Evolutionary conservation across 1,284 basidiomycete genomes (phyloP), one percentile per base, ranked within the genome.

Genomic region (Sparassis latifolia): DNA sequence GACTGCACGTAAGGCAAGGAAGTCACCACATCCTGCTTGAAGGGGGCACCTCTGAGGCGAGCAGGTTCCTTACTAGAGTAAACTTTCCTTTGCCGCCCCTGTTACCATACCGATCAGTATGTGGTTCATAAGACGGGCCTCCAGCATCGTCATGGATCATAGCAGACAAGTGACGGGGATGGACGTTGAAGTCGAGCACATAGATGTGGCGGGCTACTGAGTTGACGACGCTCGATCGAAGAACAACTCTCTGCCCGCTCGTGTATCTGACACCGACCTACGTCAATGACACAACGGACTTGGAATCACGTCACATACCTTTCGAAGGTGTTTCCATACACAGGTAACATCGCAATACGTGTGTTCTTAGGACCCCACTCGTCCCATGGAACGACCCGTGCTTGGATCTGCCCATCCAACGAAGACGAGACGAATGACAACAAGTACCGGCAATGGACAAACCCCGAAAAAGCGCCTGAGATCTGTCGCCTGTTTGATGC

Each of bases 281-380:
- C 5, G 5, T 20, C n/a, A 40, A 28, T 5, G 1, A 29, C 37
- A 9, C 39, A 49, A 9, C n/a, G 40, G 27, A 27, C 9, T 7
- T 27, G 27, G 27, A 42, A 5, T 9, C 27, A 42, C 40, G 6
- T 42, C 5, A 12, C 6, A 6, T 27, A 42, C 40, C 20, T 42
- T 38, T 7, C n/a, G n/a, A 6, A 42, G 10, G 5, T 28, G 40
- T 9, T 28, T 20, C 12, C 38, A 35, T 6, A 7, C 27, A 32
- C 10, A 28, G 10, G 35, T 5, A 40, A 5, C 43, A 29, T 47
- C 41, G 32, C 55, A 49, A 76, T 66, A 1, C 75, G 66, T 12
- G 73, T 68, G 10, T 69, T 57, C 2, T 44, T 40, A 1, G 61
- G 68, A 4, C 76, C 78, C 78, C 79, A 80, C 7, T 63, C 60